Base-by-base conservation (phyloP, 1,139 yeast species). In the Geotrichum restrictum region DNA sequence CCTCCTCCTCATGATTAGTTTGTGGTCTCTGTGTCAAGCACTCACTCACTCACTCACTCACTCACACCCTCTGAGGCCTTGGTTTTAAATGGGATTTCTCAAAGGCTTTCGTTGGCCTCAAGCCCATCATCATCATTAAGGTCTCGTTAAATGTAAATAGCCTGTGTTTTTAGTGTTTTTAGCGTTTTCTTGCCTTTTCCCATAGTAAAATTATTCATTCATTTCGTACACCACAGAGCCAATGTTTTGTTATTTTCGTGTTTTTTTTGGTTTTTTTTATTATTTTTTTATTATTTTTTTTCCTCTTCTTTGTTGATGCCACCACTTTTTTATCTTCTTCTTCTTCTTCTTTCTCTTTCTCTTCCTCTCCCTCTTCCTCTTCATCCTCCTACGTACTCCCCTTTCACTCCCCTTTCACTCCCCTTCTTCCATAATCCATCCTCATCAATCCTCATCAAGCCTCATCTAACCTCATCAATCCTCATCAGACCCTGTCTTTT, bases 1-100 rank as follows among this genome's bases (percentile, higher is more conserved):
- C 91, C 93, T 43, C 82, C 79, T 63, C 82, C 83, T 40, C 83
- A 83, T 64, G 94, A 85, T 71, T 85, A 74, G 47, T n/a, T 33
- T 10, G 19, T 21, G 6, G 11, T 11, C 5, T 4, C 36, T 33
- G 36, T 33, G n/a, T 33, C n/a, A 7, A 7, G n/a, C n/a, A n/a
- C n/a, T n/a, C n/a, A n/a, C n/a, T n/a, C n/a, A n/a, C n/a, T n/a
- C n/a, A n/a, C n/a, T n/a, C n/a, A n/a, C n/a, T n/a, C n/a, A n/a
- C n/a, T n/a, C n/a, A n/a, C n/a, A n/a, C n/a, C n/a, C n/a, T n/a
- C n/a, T n/a, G n/a, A n/a, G n/a, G n/a, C n/a, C n/a, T n/a, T n/a
- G n/a, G n/a, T n/a, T n/a, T n/a, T 29, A 29, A 29, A 29, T 29
- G 33, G 10, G 33, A 29, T 29, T 13, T n/a, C n/a, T n/a, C n/a